Percentiles rank a stretch among this genome's conserved stretches.
phyloP scores from a whole-genome alignment of 352 stramenopile genomes.

The Phytophthora meadii region DNA sequence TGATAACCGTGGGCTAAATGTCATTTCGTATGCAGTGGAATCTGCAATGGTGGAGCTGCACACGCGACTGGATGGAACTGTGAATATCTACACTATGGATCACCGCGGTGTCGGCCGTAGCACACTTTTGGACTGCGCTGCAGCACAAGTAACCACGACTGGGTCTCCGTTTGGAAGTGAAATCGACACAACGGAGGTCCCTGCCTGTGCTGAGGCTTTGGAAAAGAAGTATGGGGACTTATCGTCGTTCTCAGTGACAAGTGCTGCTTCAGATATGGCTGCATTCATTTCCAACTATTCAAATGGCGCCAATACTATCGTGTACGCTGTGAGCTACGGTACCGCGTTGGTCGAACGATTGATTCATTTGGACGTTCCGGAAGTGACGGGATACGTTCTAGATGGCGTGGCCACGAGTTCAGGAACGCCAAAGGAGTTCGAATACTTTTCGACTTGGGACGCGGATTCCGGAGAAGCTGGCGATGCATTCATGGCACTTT shows the following conservation, averaged over 20 bases:
- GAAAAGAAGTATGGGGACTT: background rate
- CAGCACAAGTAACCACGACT: conserved; percentile 2
- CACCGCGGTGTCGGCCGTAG: conserved; percentile 49
- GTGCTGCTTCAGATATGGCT: background rate
- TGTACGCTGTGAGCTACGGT: conserved; percentile 32
- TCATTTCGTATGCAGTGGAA: background rate
- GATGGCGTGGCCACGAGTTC: conserved; percentile 45
- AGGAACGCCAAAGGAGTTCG: conserved; percentile 14
- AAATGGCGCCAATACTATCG: background rate
- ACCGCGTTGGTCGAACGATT: conserved; percentile 45
- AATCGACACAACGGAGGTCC: background rate
- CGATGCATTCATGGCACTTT: background rate
- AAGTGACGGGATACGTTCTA: conserved; percentile 50
- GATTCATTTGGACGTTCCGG: conserved; percentile 42
- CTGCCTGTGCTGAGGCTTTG: background rate
- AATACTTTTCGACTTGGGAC: background rate
- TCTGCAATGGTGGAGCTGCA: conserved; percentile 30
- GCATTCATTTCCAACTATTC: background rate
- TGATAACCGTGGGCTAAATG: background rate
- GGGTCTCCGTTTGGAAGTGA: background rate
- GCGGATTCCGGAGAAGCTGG: background rate
- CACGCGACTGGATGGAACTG: conserved; percentile 19
- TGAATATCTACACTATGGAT: conserved; percentile 58
- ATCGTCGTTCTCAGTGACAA: background rate
- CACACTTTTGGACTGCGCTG: conserved; percentile 37